Percentiles rank a stretch among this genome's conserved stretches.
These are phyloP conservation scores for Didymellaceae sp. DNA, from an alignment of 2,329 filamentous ascomycete species.

Conservation along the genomic window DNA sequence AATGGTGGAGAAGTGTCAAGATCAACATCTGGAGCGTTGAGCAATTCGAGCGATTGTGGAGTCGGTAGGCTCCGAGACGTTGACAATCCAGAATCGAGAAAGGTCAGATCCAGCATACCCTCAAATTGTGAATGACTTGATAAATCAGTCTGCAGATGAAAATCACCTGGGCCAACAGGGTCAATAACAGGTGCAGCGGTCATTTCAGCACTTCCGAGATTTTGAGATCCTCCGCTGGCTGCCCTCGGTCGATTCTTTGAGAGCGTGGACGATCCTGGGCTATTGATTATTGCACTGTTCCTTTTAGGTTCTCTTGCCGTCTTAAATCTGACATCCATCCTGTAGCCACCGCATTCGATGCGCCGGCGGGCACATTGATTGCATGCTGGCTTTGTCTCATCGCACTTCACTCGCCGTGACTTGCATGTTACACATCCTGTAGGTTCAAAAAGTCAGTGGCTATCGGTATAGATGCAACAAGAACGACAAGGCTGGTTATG, in stretches of 20 bases:
- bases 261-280: constrained; percentile 2
- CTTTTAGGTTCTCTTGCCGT: constrained; percentile 20
- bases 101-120: constrained; percentile 13
- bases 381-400: constrained; percentile 72
- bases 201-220: background rate
- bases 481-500: background rate
- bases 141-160: background rate
- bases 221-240: constrained; percentile 2
- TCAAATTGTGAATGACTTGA: background rate
- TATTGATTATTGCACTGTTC: constrained; percentile 39
- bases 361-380: constrained; percentile 69
- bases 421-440: constrained; percentile 75
- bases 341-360: constrained; percentile 72
- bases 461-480: background rate
- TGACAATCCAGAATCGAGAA: constrained; percentile 13
- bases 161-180: background rate
- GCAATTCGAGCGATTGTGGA: constrained; percentile 14
- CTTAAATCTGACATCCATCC: constrained; percentile 73
- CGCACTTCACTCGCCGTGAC: constrained; percentile 73
- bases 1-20: constrained; percentile 1
- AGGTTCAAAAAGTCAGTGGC: constrained; percentile 12
- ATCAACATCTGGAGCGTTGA: constrained; percentile 9
- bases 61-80: constrained; percentile 11
- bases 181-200: background rate
- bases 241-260: constrained; percentile 4